Conservation (phyloP, 306 rosid genomes). For the Cucumis hystrix region DNA sequence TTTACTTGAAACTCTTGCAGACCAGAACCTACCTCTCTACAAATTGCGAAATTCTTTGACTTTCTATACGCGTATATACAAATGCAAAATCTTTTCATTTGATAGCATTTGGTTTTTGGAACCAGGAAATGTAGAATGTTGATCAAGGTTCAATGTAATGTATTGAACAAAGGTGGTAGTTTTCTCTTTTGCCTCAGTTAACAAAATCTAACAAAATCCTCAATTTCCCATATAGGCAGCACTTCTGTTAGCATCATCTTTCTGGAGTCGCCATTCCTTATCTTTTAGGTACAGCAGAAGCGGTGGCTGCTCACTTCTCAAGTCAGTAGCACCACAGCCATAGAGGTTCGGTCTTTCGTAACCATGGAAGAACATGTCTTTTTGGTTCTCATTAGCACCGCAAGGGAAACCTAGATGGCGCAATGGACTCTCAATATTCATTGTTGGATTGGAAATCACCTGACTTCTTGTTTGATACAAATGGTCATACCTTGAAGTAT, state of each 20-base stretch:
- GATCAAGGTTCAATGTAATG: background rate
- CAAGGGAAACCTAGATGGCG: slow-evolving; percentile 30
- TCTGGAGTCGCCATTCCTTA: slow-evolving; percentile 60
- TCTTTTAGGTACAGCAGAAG: slow-evolving; percentile 61
- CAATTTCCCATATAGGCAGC: slow-evolving; percentile 58
- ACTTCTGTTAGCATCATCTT: slow-evolving; percentile 40
- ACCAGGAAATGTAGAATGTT: background rate
- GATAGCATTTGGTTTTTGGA: background rate
- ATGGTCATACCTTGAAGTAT: slow-evolving; percentile 27
- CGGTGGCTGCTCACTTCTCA: slow-evolving; percentile 53
- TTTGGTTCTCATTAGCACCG: slow-evolving; percentile 28
- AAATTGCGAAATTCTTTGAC: background rate
- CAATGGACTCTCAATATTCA: slow-evolving; percentile 33
- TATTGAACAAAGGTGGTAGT: background rate
- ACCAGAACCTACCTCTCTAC: background rate
- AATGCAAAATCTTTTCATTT: background rate
- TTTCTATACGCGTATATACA: slow-evolving; percentile 1
- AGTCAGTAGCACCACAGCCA: slow-evolving; percentile 50
- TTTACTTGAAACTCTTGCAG: background rate
- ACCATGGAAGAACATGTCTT: slow-evolving; percentile 24
- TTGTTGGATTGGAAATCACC: slow-evolving; percentile 23
- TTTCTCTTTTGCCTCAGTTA: background rate
- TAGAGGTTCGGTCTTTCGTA: slow-evolving; percentile 49
- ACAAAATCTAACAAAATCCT: background rate
- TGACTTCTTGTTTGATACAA: slow-evolving; percentile 34